Conservation (phyloP, 2,329 filamentous ascomycete species). For the Cylindrodendrum hubeiense region DNA sequence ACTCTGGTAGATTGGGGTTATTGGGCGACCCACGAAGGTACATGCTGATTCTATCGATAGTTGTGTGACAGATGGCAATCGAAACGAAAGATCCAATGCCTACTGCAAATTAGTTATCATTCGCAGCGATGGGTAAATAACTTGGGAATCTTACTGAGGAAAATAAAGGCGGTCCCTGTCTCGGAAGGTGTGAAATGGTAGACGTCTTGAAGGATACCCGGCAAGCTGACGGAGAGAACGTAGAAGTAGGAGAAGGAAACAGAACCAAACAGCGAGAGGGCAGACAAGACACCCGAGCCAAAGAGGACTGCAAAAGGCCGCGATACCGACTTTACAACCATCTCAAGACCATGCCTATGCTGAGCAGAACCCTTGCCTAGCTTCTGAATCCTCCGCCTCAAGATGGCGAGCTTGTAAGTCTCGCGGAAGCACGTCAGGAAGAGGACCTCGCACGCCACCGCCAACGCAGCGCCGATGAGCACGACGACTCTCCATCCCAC, state of each 20-base stretch:
- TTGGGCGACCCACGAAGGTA: slow-evolving; percentile 55
- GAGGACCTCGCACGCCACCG: slow-evolving; percentile 60
- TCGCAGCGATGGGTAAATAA: background rate
- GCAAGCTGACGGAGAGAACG: slow-evolving; percentile 65
- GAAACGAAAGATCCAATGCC: slow-evolving; percentile 62
- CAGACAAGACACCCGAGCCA: slow-evolving; percentile 65
- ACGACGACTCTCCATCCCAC: slow-evolving; percentile 67
- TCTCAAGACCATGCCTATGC: slow-evolving; percentile 31
- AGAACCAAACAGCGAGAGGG: slow-evolving; percentile 59
- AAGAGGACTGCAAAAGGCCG: slow-evolving; percentile 61
- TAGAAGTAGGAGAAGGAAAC: slow-evolving; percentile 66
- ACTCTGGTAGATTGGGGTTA: slow-evolving; percentile 63
- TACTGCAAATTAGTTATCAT: slow-evolving; percentile 33
- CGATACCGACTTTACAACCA: slow-evolving; percentile 52
- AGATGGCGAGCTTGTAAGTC: slow-evolving; percentile 71
- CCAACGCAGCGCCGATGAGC: slow-evolving; percentile 62
- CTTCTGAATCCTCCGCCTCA: slow-evolving; percentile 50
- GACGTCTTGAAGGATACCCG: slow-evolving; percentile 60
- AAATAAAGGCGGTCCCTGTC: slow-evolving; percentile 65
- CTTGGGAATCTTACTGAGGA: slow-evolving; percentile 14
- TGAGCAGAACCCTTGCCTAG: slow-evolving; percentile 1
- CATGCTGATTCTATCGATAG: slow-evolving; percentile 67
- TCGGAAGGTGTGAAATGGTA: slow-evolving; percentile 64
- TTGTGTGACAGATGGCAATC: slow-evolving; percentile 62
- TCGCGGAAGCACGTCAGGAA: slow-evolving; percentile 68